Evolutionary conservation across 2,329 filamentous ascomycete genomes (phyloP).

Genomic region (Epichloe sibirici): DNA sequence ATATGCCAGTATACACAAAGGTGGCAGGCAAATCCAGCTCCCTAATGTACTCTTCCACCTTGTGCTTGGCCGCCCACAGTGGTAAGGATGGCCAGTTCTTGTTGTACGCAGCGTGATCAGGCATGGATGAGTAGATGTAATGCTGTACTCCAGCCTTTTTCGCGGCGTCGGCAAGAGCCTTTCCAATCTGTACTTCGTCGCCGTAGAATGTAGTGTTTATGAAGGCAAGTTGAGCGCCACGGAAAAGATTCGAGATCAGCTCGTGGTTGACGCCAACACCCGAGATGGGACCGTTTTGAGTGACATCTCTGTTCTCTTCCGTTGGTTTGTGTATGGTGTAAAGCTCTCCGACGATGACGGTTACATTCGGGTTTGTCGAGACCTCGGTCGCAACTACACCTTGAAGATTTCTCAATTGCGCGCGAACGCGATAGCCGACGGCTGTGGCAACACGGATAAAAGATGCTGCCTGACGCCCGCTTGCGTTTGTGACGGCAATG

Average conservation of each 20-base stretch:
- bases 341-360: constrained; percentile 51
- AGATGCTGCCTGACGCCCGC: constrained; percentile 88
- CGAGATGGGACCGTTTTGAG: constrained; percentile 50
- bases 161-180: constrained; percentile 77
- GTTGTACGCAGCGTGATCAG: constrained; percentile 76
- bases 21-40: constrained; percentile 74
- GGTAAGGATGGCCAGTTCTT: constrained; percentile 70
- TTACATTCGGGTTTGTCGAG: constrained; percentile 63
- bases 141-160: constrained; percentile 76
- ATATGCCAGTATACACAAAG: constrained; percentile 93
- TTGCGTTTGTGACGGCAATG: constrained; percentile 90
- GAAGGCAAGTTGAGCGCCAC: constrained; percentile 77
- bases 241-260: constrained; percentile 68
- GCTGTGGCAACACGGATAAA: constrained; percentile 89
- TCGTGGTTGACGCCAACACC: constrained; percentile 57
- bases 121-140: constrained; percentile 95
- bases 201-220: constrained; percentile 98
- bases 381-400: constrained; percentile 85
- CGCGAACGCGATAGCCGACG: constrained; percentile 84
- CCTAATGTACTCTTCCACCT: constrained; percentile 82
- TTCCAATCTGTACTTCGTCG: constrained; percentile 82
- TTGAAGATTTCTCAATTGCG: constrained; percentile 78
- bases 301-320: constrained; percentile 48
- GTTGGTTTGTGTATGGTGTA: constrained; percentile 42
- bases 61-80: constrained; percentile 85